These are phyloP conservation scores for Candida ulmi DNA, from an alignment of 805 yeast genomes.

Conservation along the genomic window DNA sequence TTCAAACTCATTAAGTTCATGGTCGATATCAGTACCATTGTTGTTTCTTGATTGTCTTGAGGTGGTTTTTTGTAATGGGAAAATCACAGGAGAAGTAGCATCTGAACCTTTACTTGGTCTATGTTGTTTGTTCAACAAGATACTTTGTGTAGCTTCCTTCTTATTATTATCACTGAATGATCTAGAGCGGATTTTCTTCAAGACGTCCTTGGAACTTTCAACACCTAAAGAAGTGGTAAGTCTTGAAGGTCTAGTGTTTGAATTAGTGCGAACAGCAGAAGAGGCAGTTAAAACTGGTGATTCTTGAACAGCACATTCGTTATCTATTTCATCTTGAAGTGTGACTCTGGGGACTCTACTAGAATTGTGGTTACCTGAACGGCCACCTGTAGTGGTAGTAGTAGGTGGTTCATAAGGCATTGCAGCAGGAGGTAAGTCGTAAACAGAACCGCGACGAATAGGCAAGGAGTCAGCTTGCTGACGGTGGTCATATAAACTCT, in stretches of 20 bases:
- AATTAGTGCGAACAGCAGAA: neutral
- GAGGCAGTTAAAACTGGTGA: constrained; percentile 4
- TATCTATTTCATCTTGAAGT: constrained; percentile 3
- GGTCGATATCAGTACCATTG: constrained; percentile 24
- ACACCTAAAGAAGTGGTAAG: constrained; percentile 5
- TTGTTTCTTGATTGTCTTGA: constrained; percentile 17
- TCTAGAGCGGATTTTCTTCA: constrained; percentile 20
- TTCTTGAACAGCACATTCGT: constrained; percentile 16
- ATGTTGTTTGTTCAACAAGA: constrained; percentile 21
- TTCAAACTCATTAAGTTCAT: constrained; percentile 29
- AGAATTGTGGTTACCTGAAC: too few species aligned
- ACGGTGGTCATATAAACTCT: constrained; percentile 43
- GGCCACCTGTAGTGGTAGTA: too few species aligned
- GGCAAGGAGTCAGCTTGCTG: constrained; percentile 39
- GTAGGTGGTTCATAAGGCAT: constrained; percentile 4
- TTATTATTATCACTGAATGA: constrained; percentile 34
- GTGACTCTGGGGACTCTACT: neutral
- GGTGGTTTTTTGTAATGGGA: constrained; percentile 16
- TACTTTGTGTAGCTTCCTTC: constrained; percentile 22
- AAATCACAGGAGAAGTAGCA: constrained; percentile 17
- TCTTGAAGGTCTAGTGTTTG: constrained; percentile 10
- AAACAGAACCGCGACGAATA: constrained; percentile 24
- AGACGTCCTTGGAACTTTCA: neutral
- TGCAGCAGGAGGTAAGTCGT: constrained; percentile 20
- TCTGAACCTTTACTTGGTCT: constrained; percentile 16